phyloP scores from a whole-genome alignment of 495 filamentous ascomycete genomes.

The Xylaria flabelliformis region DNA sequence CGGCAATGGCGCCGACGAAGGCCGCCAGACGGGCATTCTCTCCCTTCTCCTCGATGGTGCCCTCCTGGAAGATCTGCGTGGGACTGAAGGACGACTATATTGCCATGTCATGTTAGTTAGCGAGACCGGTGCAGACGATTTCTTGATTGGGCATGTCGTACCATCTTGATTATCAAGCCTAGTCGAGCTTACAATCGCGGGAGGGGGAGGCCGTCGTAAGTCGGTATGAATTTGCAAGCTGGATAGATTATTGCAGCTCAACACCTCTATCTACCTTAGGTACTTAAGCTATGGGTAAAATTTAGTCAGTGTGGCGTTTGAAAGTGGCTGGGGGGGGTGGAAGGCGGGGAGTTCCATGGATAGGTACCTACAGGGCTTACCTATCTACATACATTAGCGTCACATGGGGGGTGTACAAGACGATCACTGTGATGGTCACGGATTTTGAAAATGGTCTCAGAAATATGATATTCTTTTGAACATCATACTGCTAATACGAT shows the following conservation, averaged over 20 bases:
- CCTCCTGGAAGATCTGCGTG: slow-evolving; percentile 98
- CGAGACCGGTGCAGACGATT: background rate
- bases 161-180: slow-evolving; percentile 31
- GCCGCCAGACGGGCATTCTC: slow-evolving; percentile 98
- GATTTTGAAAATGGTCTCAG: too few species aligned
- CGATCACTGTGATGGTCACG: too few species aligned
- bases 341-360: too few species aligned
- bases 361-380: too few species aligned
- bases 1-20: slow-evolving; percentile 96
- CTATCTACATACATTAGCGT: too few species aligned
- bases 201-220: slow-evolving; percentile 3
- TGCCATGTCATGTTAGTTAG: slow-evolving; percentile 19
- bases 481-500: too few species aligned
- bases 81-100: slow-evolving; percentile 71
- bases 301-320: too few species aligned
- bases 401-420: too few species aligned
- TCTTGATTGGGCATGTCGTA: slow-evolving; percentile 7
- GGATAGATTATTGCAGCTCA: background rate
- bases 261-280: too few species aligned
- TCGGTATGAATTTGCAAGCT: background rate
- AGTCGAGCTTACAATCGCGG: background rate
- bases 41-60: slow-evolving; percentile 96
- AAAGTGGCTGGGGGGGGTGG: too few species aligned
- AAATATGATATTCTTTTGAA: too few species aligned
- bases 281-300: too few species aligned